Base-by-base conservation (phyloP, 768 basidiomycete genomes). In the Suillus variegatus region DNA sequence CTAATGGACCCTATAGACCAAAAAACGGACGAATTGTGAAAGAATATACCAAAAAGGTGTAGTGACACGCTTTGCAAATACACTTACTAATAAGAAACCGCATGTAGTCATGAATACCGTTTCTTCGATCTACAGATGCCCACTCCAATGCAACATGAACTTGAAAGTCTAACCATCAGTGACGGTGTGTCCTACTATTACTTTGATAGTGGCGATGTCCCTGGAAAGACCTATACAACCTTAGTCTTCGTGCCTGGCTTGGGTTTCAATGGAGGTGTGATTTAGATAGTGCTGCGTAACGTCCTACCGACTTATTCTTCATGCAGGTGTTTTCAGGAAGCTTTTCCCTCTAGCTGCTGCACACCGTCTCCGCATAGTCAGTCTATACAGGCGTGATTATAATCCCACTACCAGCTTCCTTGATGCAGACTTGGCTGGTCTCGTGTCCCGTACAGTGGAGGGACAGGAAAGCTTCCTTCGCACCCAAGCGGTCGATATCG, bases 381-480 rank as follows among this genome's bases (percentile, higher is more conserved):
- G 69, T n/a, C 22, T 74, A 18, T 67, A 76, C 46, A 66, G 73
- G 58, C 75, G 73, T 7, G 75, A 73, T 1, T 76, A 76, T 20
- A 1, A 60, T 2, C 74, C 74, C 20, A 74, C 74, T 20, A 74
- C 74, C 22, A 44, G 63, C 32, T 76, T 74, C 47, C 38, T 43
- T 20, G 64, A 70, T 28, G 28, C 8, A 38, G 65, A 66, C 16
- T 28, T 47, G 18, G 52, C 52, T 22, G 38, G 40, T 43, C 32
- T 63, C 18, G 8, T 14, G 18, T 51, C 56, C 13, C 54, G 52
- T 41, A 46, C 40, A 10, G 63, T 51, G 18, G 63, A n/a, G 36
- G 55, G 49, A 43, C 46, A 66, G 38, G 49, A 64, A 35, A 35
- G 51, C 6, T 57, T 56, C 40, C 44, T 66, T 20, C 63, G 63